Evolutionary conservation across 441 rosid genomes (phyloP).

Genomic region (Viola pubescens): DNA sequence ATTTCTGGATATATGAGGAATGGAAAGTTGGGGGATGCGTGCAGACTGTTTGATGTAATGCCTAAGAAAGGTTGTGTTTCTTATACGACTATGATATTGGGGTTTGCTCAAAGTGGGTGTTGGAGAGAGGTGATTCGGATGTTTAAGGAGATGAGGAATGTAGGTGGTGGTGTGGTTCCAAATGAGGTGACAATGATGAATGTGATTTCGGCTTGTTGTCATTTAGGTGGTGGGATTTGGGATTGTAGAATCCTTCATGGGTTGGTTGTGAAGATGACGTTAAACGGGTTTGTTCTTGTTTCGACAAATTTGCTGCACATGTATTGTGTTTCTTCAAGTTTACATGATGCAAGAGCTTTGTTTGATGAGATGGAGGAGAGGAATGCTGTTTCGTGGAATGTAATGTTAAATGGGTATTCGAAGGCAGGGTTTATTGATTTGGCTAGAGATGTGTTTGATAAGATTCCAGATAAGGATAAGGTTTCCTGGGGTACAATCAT

Average conservation of each 20-base stretch:
- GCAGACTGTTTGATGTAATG: conserved; percentile 55
- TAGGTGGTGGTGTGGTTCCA: conserved; percentile 27
- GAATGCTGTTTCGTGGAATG: conserved; percentile 70
- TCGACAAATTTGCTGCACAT: conserved; percentile 58
- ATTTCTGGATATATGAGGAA: conserved; percentile 42
- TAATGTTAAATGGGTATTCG: conserved; percentile 73
- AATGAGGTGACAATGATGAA: conserved; percentile 58
- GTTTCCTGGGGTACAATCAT: conserved; percentile 75
- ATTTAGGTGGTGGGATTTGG: conserved; percentile 47
- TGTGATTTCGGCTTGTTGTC: conserved; percentile 48
- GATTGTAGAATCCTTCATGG: conserved; percentile 57
- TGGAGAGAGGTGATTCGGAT: conserved; percentile 44
- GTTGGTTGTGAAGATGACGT: conserved; percentile 40
- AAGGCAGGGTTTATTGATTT: conserved; percentile 53
- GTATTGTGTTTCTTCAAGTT: conserved; percentile 50
- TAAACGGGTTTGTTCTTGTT: conserved; percentile 40
- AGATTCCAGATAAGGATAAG: conserved; percentile 51
- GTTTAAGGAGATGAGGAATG: conserved; percentile 53
- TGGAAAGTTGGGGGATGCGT: conserved; percentile 46
- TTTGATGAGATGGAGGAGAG: conserved; percentile 61
- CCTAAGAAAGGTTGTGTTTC: conserved; percentile 57
- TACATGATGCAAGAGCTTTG: conserved; percentile 47
- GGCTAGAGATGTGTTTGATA: conserved; percentile 49
- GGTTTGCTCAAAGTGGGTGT: conserved; percentile 39
- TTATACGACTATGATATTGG: conserved; percentile 62